Conservation (phyloP, 1,139 yeast genomes). For the Sugiyamaella castrensis region DNA sequence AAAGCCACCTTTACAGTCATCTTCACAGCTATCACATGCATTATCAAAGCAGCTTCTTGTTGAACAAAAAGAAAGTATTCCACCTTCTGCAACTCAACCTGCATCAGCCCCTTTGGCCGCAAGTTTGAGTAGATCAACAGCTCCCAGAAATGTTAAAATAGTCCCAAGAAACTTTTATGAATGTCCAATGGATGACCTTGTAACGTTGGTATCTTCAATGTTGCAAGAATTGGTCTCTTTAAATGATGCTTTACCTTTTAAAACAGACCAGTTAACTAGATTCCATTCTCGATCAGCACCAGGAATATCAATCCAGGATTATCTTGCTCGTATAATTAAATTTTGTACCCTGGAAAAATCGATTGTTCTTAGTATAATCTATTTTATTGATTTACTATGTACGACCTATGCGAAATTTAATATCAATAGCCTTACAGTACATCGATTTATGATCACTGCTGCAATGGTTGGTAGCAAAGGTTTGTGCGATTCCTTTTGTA, state of each 20-base stretch:
- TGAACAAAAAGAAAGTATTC: background rate
- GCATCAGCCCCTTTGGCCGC: too few relatives aligned
- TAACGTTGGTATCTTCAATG: conserved; percentile 75
- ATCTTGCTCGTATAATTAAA: conserved; percentile 71
- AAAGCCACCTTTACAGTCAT: too few relatives aligned
- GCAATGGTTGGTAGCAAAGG: conserved; percentile 92
- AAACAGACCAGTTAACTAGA: conserved; percentile 59
- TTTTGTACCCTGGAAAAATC: conserved; percentile 85
- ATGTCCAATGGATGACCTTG: conserved; percentile 68
- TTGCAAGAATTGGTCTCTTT: conserved; percentile 63
- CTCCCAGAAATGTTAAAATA: conserved; percentile 19
- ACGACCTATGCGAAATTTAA: conserved; percentile 77
- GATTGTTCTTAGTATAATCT: conserved; percentile 73
- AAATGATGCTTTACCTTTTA: conserved; percentile 56
- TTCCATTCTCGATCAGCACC: conserved; percentile 95
- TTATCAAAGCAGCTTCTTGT: background rate
- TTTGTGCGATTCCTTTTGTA: conserved; percentile 89
- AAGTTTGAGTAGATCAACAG: background rate
- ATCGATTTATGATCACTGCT: conserved; percentile 83
- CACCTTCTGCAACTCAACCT: background rate
- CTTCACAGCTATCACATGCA: background rate
- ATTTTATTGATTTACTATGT: conserved; percentile 82
- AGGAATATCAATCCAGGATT: conserved; percentile 72
- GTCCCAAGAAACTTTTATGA: conserved; percentile 61
- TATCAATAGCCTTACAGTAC: conserved; percentile 87